phyloP scores from a whole-genome alignment of 306 rosid species.

The Quercus agrifolia region DNA sequence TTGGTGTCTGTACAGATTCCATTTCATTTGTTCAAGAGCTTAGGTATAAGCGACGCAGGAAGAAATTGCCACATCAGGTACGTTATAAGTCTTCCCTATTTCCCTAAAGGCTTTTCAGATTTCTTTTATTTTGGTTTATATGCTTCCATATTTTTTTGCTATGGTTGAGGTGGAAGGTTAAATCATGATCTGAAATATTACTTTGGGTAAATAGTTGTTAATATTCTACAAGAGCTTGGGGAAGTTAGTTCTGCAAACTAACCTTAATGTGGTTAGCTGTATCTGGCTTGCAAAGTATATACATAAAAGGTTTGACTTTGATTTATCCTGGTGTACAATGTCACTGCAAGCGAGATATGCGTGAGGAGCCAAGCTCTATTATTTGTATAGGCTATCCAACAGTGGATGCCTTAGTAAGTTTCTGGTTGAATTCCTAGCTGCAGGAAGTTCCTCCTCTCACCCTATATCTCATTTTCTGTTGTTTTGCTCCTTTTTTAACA shows the following conservation, averaged over 20 bases:
- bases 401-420: constrained; percentile 6
- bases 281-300: not conserved
- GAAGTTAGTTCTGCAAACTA: not conserved
- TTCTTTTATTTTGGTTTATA: constrained; percentile 14
- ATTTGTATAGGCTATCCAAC: not conserved
- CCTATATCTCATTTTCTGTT: not conserved
- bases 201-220: constrained; percentile 7
- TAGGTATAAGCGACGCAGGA: constrained; percentile 56
- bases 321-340: not conserved
- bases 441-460: not conserved
- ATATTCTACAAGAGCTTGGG: not conserved
- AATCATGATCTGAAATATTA: not conserved
- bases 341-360: not conserved
- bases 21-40: constrained; percentile 51
- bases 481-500: not conserved
- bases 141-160: constrained; percentile 11
- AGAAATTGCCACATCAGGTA: constrained; percentile 73
- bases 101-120: not conserved
- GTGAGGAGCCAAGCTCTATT: not conserved
- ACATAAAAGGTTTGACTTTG: not conserved
- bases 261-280: not conserved
- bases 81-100: constrained; percentile 16
- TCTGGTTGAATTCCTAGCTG: not conserved
- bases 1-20: constrained; percentile 77
- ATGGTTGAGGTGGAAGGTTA: constrained; percentile 11